Evolutionary conservation across 306 rosid genomes (phyloP).

Genomic region (Quercus cerris): DNA sequence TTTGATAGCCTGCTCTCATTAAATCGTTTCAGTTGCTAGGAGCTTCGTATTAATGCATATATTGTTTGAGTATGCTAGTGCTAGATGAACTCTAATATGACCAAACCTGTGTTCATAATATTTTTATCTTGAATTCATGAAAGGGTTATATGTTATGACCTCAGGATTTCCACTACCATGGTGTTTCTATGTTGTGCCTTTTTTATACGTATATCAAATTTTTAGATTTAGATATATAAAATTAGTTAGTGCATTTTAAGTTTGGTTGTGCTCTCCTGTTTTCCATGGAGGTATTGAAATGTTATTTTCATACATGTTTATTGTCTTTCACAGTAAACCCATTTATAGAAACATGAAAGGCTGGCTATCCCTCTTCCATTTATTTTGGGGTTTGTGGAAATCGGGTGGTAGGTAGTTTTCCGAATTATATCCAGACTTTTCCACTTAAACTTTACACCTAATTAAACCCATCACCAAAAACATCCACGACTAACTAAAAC

Average conservation of each 20-base stretch:
- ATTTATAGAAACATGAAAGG: neutral
- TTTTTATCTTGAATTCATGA: no score
- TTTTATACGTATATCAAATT: neutral
- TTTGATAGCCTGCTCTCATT: neutral
- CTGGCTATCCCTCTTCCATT: constrained; percentile 2
- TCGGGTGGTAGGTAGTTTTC: constrained; percentile 35
- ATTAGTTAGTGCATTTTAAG: neutral
- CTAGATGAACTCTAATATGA: no score
- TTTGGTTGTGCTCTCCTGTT: constrained; percentile 11
- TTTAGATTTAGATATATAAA: neutral
- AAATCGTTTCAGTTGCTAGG: neutral
- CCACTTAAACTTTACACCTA: constrained; percentile 30
- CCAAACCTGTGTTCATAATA: no score
- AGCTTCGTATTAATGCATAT: neutral
- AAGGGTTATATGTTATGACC: no score
- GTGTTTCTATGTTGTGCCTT: neutral
- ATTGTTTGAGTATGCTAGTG: no score
- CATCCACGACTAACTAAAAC: constrained; percentile 23
- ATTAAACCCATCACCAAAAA: constrained; percentile 31
- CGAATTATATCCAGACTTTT: constrained; percentile 5
- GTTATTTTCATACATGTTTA: constrained; percentile 26
- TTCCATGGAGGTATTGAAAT: constrained; percentile 15
- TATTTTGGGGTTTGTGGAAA: constrained; percentile 6
- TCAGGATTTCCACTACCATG: neutral
- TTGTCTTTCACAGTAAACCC: constrained; percentile 29